A percentile compares a stretch with the other conserved stretches of the same genome.
phyloP scores from a whole-genome alignment of 176 grass and related monocot genomes.

The Avena sativa region DNA sequence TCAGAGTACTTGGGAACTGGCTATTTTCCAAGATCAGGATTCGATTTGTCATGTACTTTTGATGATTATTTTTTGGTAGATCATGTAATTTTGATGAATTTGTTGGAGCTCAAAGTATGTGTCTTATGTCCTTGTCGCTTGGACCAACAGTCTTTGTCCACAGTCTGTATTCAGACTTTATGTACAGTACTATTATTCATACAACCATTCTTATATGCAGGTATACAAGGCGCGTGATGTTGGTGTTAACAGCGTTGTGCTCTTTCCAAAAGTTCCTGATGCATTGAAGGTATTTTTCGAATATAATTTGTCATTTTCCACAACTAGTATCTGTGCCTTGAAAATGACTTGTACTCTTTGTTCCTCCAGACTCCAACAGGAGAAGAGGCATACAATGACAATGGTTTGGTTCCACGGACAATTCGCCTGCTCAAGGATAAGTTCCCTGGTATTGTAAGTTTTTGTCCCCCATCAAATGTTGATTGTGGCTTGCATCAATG shows the following conservation, averaged over 20 bases:
- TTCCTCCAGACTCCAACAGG: slow-evolving; percentile 69
- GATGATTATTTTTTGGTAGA: neutral
- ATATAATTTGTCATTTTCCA: neutral
- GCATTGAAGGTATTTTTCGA: slow-evolving; percentile 76
- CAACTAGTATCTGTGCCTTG: slow-evolving; percentile 19
- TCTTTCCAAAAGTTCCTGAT: slow-evolving; percentile 99
- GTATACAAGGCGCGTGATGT: slow-evolving; percentile 94
- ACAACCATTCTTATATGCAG: slow-evolving; percentile 51
- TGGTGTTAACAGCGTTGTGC: slow-evolving; percentile 91
- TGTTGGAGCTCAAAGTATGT: neutral
- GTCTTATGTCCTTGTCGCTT: neutral
- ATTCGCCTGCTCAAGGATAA: slow-evolving; percentile 95
- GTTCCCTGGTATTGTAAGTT: slow-evolving; percentile 89
- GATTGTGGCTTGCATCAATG: neutral
- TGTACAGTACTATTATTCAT: neutral
- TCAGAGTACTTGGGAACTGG: slow-evolving; percentile 1
- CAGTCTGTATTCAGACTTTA: neutral
- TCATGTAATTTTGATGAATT: neutral
- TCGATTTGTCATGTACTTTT: neutral
- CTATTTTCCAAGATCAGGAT: neutral
- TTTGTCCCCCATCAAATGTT: neutral
- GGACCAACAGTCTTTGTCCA: neutral
- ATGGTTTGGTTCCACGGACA: slow-evolving; percentile 85
- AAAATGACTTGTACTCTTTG: slow-evolving; percentile 25
- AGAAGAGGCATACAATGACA: slow-evolving; percentile 93